Evolutionary conservation across 2,329 filamentous ascomycete genomes (phyloP).

Genomic region (Exophiala sp.): DNA sequence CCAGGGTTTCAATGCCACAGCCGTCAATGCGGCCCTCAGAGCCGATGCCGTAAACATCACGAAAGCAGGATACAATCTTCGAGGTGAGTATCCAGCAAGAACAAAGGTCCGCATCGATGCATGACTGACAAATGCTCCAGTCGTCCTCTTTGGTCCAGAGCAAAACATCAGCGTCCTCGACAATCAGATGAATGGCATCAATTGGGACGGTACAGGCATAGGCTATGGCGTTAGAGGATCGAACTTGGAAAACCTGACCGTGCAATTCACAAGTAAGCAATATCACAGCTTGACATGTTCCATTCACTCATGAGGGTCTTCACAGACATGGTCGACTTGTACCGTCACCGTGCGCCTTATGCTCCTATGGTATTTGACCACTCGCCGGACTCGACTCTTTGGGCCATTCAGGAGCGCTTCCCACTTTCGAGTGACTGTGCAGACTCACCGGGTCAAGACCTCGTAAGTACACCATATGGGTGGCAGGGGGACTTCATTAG

Average conservation of each 20-base stretch:
- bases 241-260: constrained; percentile 1
- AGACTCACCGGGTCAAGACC: constrained; percentile 11
- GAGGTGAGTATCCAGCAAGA: constrained; percentile 2
- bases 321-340: constrained; percentile 13
- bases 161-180: constrained; percentile 2
- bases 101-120: not conserved
- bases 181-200: constrained; percentile 5
- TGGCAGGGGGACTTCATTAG: not conserved
- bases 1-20: constrained; percentile 12
- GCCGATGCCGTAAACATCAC: constrained; percentile 5
- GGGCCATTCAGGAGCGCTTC: constrained; percentile 9
- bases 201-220: constrained; percentile 13
- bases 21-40: constrained; percentile 4
- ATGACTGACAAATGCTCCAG: not conserved
- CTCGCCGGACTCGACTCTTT: constrained; percentile 3
- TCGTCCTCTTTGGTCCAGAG: constrained; percentile 14
- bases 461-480: not conserved
- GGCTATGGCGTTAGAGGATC: constrained; percentile 15
- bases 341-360: constrained; percentile 1
- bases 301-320: not conserved
- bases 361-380: constrained; percentile 11
- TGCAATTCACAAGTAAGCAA: constrained; percentile 10
- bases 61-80: constrained; percentile 15
- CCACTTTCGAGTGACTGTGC: constrained; percentile 14
- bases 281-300: not conserved